phyloP scores from a whole-genome alignment of 2,329 filamentous ascomycete species.

The Thelonectria discophora region DNA sequence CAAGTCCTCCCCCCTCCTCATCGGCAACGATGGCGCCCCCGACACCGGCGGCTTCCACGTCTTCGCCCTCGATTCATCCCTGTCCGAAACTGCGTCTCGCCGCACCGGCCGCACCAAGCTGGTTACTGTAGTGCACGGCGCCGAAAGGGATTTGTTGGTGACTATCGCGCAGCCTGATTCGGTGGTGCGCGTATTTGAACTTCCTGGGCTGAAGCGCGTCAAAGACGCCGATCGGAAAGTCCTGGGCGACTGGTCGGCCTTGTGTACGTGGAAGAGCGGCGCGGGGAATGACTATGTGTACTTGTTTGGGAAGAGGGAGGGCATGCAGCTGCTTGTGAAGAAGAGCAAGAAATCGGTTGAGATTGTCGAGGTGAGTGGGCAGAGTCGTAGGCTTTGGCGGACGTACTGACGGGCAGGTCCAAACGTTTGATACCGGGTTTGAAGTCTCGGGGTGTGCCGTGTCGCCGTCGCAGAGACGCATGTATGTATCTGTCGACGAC shows the following conservation, averaged over 20 bases:
- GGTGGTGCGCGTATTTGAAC: conserved; percentile 51
- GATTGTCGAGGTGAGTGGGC: conserved; percentile 47
- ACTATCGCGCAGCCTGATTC: conserved; percentile 56
- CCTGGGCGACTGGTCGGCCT: conserved; percentile 57
- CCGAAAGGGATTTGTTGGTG: conserved; percentile 50
- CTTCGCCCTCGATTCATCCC: conserved; percentile 46
- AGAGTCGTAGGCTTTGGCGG: not conserved
- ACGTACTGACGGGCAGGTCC: conserved; percentile 41
- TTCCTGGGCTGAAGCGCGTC: conserved; percentile 44
- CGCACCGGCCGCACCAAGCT: conserved; percentile 57
- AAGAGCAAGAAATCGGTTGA: conserved; percentile 42
- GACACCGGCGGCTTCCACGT: conserved; percentile 54
- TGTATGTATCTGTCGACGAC: conserved; percentile 54
- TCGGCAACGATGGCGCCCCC: conserved; percentile 58
- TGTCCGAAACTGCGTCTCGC: conserved; percentile 45
- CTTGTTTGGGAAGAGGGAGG: conserved; percentile 55
- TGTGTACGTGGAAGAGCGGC: conserved; percentile 55
- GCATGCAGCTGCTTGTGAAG: conserved; percentile 51
- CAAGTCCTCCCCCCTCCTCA: conserved; percentile 44
- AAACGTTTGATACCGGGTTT: conserved; percentile 53
- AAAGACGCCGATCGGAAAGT: conserved; percentile 45
- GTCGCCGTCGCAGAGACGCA: conserved; percentile 45
- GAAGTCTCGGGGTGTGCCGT: conserved; percentile 56
- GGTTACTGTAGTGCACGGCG: conserved; percentile 50
- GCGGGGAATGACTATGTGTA: conserved; percentile 55